Evolutionary conservation across 2,329 filamentous ascomycete genomes (phyloP).

Genomic region (Aspergillus pseudoterreus): DNA sequence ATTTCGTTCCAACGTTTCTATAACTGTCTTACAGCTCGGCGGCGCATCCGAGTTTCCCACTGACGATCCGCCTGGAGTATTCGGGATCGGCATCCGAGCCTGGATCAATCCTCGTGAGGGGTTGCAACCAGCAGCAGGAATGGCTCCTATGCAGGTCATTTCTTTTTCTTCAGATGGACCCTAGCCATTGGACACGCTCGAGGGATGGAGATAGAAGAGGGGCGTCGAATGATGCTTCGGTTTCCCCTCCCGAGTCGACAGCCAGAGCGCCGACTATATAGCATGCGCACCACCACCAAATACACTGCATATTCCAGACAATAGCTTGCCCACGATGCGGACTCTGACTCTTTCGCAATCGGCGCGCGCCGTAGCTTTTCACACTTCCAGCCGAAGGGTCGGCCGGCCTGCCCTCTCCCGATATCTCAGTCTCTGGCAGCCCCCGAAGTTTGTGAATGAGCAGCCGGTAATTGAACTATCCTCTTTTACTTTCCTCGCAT

Average conservation of each 20-base stretch:
- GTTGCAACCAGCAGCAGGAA: neutral
- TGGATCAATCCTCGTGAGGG: neutral
- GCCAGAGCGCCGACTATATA: neutral
- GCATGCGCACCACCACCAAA: neutral
- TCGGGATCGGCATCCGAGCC: neutral
- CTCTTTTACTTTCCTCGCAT: neutral
- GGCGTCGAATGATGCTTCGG: neutral
- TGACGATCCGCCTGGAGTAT: neutral
- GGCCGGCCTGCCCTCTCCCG: neutral
- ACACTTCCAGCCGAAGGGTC: neutral
- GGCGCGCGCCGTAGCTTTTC: neutral
- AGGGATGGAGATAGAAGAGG: neutral
- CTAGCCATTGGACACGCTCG: neutral
- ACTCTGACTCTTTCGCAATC: neutral
- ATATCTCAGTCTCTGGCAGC: slow-evolving; percentile 10
- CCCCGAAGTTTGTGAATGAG: slow-evolving; percentile 25
- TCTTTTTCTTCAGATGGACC: neutral
- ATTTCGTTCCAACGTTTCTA: too few relatives aligned
- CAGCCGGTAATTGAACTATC: slow-evolving; percentile 14
- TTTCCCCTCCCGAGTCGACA: neutral
- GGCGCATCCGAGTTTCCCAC: neutral
- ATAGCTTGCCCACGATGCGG: neutral
- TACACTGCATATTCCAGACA: neutral
- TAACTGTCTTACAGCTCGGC: too few relatives aligned
- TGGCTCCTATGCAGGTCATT: neutral